These are phyloP conservation scores for Trichoderma aggressivum DNA, from an alignment of 2,329 filamentous ascomycete species.

Conservation along the genomic window DNA sequence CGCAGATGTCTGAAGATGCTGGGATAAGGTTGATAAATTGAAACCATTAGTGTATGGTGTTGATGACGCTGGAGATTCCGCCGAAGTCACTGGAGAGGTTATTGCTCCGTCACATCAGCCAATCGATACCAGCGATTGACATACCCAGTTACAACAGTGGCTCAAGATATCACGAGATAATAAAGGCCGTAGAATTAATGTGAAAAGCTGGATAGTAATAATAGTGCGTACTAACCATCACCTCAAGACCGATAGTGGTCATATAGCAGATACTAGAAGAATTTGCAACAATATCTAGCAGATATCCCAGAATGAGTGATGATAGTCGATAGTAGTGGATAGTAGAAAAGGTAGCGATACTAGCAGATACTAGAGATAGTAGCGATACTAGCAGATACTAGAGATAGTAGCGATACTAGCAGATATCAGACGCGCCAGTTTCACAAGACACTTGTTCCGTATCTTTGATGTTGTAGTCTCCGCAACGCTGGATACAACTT, in stretches of 20 bases:
- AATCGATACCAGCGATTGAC: background rate
- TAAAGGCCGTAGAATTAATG: too few relatives aligned
- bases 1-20: background rate
- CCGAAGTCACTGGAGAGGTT: background rate
- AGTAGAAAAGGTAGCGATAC: too few relatives aligned
- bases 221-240: too few relatives aligned
- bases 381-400: too few relatives aligned
- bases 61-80: rapidly evolving
- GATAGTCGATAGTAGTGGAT: too few relatives aligned
- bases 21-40: background rate
- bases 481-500: background rate
- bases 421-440: background rate
- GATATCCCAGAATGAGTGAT: background rate
- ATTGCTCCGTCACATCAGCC: background rate
- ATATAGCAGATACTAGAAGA: background rate
- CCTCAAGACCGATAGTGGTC: too few relatives aligned
- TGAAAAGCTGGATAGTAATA: too few relatives aligned
- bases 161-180: too few relatives aligned
- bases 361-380: too few relatives aligned
- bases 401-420: too few relatives aligned
- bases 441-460: background rate
- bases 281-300: background rate
- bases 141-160: background rate
- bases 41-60: background rate
- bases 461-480: background rate